Percentiles rank a stretch among this genome's conserved stretches.
phyloP scores from a whole-genome alignment of 495 filamentous ascomycete species.

The Xylaria curta region DNA sequence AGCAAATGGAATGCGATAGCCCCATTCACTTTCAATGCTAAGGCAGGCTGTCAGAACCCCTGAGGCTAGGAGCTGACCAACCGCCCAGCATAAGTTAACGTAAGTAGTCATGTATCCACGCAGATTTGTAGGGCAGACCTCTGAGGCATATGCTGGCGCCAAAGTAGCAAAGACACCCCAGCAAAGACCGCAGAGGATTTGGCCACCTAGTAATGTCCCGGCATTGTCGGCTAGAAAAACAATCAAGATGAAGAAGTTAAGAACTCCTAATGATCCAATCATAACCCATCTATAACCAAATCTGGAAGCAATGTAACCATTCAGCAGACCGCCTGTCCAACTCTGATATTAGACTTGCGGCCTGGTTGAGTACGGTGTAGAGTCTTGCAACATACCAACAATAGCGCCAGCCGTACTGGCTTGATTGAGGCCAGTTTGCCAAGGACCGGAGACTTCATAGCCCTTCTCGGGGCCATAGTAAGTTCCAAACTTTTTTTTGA shows the following conservation, averaged over 20 bases:
- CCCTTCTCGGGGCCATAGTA: conserved; percentile 34
- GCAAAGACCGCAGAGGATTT: conserved; percentile 70
- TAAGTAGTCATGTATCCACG: conserved; percentile 72
- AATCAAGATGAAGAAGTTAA: conserved; percentile 60
- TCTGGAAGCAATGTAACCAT: conserved; percentile 55
- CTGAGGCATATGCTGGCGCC: conserved; percentile 57
- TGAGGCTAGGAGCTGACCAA: conserved; percentile 69
- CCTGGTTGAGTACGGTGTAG: not conserved
- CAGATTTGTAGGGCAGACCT: conserved; percentile 66
- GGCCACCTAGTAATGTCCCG: conserved; percentile 63
- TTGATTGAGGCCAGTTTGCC: conserved; percentile 41
- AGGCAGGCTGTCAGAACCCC: conserved; percentile 63
- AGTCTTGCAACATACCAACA: conserved; percentile 34
- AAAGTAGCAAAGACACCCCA: conserved; percentile 64
- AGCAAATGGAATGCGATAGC: conserved; percentile 70
- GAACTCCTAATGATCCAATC: conserved; percentile 48
- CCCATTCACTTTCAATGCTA: conserved; percentile 68
- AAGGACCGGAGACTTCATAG: conserved; percentile 38
- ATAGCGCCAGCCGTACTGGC: conserved; percentile 39
- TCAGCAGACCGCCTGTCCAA: conserved; percentile 44
- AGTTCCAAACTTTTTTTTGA: conserved; percentile 41
- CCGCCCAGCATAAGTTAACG: conserved; percentile 73
- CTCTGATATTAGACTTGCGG: not conserved
- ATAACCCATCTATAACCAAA: conserved; percentile 55
- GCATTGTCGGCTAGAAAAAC: conserved; percentile 65